Evolutionary conservation across 805 yeast genomes (phyloP), one percentile per base, ranked within the genome.

Genomic region (Nakazawaea populi): DNA sequence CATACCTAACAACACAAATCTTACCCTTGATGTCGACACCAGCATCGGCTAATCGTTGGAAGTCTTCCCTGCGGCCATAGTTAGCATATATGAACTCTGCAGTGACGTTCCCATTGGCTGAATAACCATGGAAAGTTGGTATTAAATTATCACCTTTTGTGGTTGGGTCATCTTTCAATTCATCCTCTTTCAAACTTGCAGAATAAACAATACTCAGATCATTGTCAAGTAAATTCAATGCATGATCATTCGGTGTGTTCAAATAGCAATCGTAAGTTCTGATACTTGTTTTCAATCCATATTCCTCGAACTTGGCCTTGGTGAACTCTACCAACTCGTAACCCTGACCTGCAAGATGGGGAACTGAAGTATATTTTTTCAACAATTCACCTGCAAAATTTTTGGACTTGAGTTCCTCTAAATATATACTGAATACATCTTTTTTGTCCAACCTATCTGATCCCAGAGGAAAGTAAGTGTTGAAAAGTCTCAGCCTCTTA

Each of bases 91-190:
- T 73, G 52, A 72, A 73, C 52, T 73, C 64, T 3, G 78, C 83
- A 4, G 85, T 81, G 46, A 77, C 85, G 56, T 82, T 80, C 31
- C 89, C 89, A 51, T 74, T 72, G 4, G 86, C 87, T n/a, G 84
- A 77, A 57, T 81, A 83, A 2, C 85, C 87, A 59, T 80, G 86
- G 68, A 82, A 83, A 0, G 86, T 77, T 29, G 87, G 87, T 31
- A 80, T 71, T 27, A 76, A 63, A 54, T 75, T 78, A 32, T 71
- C 70, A 12, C 63, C 60, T 14, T 60, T 58, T 4, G 80, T 65
- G 2, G 77, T 71, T n/a, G 73, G 67, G 56, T 77, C 81, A 54
- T 66, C 68, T 30, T 63, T 57, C 2, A 63, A 66, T 60, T 54
- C 64, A 54, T 81, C 85, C 55, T 79, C 82, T 45, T 67, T 65